A percentile compares a stretch with the other conserved stretches of the same genome.
Conservation (phyloP, 2,329 filamentous ascomycete species). For the Fusarium equiseti region DNA sequence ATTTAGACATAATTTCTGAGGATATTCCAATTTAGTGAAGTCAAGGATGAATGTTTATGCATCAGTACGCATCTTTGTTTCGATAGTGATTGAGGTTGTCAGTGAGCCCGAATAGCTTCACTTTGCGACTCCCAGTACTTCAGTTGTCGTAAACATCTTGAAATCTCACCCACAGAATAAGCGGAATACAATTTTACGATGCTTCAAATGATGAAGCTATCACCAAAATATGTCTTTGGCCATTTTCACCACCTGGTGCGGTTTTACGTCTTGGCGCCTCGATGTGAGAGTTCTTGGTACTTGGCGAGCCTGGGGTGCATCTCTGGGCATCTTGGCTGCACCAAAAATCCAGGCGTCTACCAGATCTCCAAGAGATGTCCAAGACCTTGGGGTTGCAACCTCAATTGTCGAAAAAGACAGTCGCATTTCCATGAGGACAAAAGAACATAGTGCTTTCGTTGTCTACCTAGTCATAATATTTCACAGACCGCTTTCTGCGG, state of each 20-base stretch:
- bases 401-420: background rate
- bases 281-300: slow-evolving; percentile 37
- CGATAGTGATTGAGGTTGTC: background rate
- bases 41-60: too few species aligned
- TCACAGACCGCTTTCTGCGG: slow-evolving; percentile 5
- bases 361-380: slow-evolving; percentile 47
- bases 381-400: slow-evolving; percentile 34
- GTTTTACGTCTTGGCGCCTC: slow-evolving; percentile 42
- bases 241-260: slow-evolving; percentile 45
- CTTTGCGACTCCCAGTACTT: too few species aligned
- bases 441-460: background rate
- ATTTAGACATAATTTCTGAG: background rate
- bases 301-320: slow-evolving; percentile 44
- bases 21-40: background rate
- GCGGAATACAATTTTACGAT: background rate
- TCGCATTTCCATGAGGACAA: background rate
- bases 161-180: background rate
- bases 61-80: too few species aligned
- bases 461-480: background rate
- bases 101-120: background rate
- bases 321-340: slow-evolving; percentile 45
- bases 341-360: slow-evolving; percentile 25
- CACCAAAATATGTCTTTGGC: background rate
- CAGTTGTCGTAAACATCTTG: background rate
- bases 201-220: slow-evolving; percentile 22